Evolutionary conservation across 2,329 filamentous ascomycete species (phyloP).

Genomic region (Chlorencoelia australis): DNA sequence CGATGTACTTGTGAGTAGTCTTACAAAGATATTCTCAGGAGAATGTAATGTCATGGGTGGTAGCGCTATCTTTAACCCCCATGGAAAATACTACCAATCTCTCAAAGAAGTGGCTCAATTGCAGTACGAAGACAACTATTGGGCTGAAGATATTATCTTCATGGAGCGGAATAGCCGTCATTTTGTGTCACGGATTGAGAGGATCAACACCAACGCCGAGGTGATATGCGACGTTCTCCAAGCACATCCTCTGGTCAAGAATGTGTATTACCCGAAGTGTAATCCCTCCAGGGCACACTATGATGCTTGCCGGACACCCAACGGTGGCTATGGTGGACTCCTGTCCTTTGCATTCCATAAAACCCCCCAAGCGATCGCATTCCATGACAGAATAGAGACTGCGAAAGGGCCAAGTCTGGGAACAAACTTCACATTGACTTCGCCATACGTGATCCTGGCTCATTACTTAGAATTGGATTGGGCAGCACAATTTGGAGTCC

Average conservation of each 20-base stretch:
- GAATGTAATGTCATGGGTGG: conserved; percentile 99
- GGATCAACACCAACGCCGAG: conserved; percentile 80
- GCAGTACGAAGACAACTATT: conserved; percentile 82
- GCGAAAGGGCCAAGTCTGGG: conserved; percentile 91
- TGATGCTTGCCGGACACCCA: conserved; percentile 62
- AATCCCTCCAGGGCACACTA: conserved; percentile 62
- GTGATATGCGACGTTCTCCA: conserved; percentile 65
- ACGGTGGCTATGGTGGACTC: conserved; percentile 81
- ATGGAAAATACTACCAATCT: conserved; percentile 55
- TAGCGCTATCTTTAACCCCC: conserved; percentile 53
- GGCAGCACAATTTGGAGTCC: conserved; percentile 73
- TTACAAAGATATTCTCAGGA: conserved; percentile 95
- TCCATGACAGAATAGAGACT: conserved; percentile 79
- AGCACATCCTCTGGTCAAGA: conserved; percentile 54
- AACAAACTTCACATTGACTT: conserved; percentile 91
- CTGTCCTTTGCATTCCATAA: conserved; percentile 73
- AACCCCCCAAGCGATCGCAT: conserved; percentile 60
- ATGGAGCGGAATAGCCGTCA: conserved; percentile 94
- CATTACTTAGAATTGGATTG: conserved; percentile 91
- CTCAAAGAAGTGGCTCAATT: conserved; percentile 56
- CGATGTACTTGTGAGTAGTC: conserved; percentile 85
- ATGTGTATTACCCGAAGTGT: conserved; percentile 79
- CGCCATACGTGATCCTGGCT: conserved; percentile 82
- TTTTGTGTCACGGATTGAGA: conserved; percentile 71
- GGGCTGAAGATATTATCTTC: conserved; percentile 89